A percentile compares a stretch with the other conserved stretches of the same genome.
phyloP scores from a whole-genome alignment of 257 asterid genomes.

The Solanum corneliomulleri region DNA sequence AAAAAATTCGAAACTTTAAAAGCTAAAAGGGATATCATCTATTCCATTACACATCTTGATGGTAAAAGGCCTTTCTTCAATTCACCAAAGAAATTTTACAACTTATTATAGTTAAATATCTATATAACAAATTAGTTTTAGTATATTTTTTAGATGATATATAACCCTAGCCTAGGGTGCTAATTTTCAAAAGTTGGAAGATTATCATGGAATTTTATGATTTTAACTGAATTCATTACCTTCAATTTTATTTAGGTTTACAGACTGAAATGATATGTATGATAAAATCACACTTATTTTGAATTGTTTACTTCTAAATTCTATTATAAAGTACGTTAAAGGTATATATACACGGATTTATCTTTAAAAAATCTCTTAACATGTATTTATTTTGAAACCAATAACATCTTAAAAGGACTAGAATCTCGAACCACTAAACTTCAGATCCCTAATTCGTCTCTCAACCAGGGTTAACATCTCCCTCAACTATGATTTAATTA shows the following conservation, averaged over 20 bases:
- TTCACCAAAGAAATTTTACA: background rate
- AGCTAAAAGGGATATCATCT: background rate
- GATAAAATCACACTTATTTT: background rate
- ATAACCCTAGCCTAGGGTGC: background rate
- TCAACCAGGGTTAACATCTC: background rate
- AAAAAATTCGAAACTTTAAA: no score
- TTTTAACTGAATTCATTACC: background rate
- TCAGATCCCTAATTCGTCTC: background rate
- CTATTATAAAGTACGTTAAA: no score
- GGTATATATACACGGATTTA: background rate
- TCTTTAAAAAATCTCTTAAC: background rate
- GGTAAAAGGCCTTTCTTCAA: background rate
- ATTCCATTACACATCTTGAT: background rate
- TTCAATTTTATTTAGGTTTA: background rate
- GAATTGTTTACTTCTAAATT: background rate
- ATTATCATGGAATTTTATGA: background rate
- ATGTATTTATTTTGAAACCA: no score
- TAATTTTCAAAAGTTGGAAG: background rate
- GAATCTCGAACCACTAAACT: background rate
- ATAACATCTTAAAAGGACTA: background rate
- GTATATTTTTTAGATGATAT: no score
- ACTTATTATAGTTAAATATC: background rate
- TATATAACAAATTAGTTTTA: background rate
- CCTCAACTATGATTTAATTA: background rate
- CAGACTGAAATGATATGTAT: background rate